These are phyloP conservation scores for Penicillium antarcticum DNA, from an alignment of 495 filamentous ascomycete genomes.

Conservation along the genomic window DNA sequence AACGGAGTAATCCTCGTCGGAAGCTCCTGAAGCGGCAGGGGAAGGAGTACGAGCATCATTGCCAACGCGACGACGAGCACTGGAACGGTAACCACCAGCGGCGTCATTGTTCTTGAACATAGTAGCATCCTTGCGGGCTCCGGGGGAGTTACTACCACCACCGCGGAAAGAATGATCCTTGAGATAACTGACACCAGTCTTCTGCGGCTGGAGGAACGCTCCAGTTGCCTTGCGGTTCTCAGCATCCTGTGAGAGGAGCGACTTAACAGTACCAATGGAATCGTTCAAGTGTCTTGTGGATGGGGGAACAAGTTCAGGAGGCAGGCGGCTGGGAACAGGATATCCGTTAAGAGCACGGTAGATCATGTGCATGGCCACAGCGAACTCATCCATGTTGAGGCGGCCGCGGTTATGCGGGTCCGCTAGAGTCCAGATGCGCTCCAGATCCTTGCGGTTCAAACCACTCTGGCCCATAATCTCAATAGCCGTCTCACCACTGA, in stretches of 20 bases:
- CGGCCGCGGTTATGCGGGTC: conserved; percentile 91
- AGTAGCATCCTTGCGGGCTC: conserved; percentile 82
- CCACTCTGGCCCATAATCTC: conserved; percentile 98
- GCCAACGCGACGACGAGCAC: conserved; percentile 79
- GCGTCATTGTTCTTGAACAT: conserved; percentile 95
- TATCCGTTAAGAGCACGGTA: conserved; percentile 96
- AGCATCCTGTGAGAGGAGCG: conserved; percentile 85
- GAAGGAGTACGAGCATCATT: conserved; percentile 74
- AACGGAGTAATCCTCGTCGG: conserved; percentile 76
- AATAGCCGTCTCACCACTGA: conserved; percentile 89
- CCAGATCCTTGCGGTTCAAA: conserved; percentile 81
- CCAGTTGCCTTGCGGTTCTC: conserved; percentile 78
- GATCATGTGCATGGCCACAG: conserved; percentile 98
- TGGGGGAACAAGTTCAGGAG: conserved; percentile 90
- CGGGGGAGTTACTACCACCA: conserved; percentile 41
- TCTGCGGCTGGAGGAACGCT: conserved; percentile 84
- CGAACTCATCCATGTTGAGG: conserved; percentile 96
- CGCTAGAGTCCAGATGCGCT: conserved; percentile 91
- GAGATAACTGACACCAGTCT: conserved; percentile 95
- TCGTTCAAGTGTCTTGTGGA: conserved; percentile 93
- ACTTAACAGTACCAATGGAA: conserved; percentile 89
- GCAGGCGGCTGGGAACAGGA: conserved; percentile 85
- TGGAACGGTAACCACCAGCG: conserved; percentile 82
- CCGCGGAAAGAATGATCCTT: conserved; percentile 90
- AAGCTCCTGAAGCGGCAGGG: conserved; percentile 66